These are phyloP conservation scores for Amborella trichopoda DNA, from an alignment of 164 flowering plant species.

Conservation along the genomic window DNA sequence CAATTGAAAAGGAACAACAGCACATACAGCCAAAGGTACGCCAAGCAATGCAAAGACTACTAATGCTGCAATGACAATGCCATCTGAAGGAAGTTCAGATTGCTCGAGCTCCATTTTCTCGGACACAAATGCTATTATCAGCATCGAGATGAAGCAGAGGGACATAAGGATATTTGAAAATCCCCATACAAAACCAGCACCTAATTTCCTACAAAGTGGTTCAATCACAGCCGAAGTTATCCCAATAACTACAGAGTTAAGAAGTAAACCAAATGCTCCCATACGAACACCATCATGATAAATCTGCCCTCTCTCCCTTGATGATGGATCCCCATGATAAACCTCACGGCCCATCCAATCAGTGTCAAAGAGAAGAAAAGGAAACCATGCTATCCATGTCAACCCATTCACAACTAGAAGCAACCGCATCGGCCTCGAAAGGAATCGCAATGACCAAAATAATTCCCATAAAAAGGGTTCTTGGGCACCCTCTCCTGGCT, in stretches of 20 bases:
- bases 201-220: conserved; percentile 79
- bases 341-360: conserved; percentile 99
- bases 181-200: conserved; percentile 93
- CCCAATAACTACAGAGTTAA: conserved; percentile 83
- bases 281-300: conserved; percentile 61
- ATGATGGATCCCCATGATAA: conserved; percentile 61
- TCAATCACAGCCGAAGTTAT: conserved; percentile 79
- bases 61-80: conserved; percentile 57
- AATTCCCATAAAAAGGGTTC: conserved; percentile 92
- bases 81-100: conserved; percentile 41
- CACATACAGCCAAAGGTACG: conserved; percentile 86
- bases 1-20: conserved; percentile 3
- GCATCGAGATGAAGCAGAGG: conserved; percentile 69
- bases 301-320: conserved; percentile 50
- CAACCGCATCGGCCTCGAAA: conserved; percentile 56
- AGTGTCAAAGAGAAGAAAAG: conserved; percentile 90
- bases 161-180: conserved; percentile 74
- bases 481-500: conserved; percentile 11
- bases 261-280: conserved; percentile 85
- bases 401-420: conserved; percentile 62
- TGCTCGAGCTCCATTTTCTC: conserved; percentile 23
- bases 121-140: conserved; percentile 37
- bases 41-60: conserved; percentile 70
- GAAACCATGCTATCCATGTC: conserved; percentile 97
- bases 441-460: conserved; percentile 59